phyloP scores from a whole-genome alignment of 495 filamentous ascomycete species.

The Bacidia gigantensis region DNA sequence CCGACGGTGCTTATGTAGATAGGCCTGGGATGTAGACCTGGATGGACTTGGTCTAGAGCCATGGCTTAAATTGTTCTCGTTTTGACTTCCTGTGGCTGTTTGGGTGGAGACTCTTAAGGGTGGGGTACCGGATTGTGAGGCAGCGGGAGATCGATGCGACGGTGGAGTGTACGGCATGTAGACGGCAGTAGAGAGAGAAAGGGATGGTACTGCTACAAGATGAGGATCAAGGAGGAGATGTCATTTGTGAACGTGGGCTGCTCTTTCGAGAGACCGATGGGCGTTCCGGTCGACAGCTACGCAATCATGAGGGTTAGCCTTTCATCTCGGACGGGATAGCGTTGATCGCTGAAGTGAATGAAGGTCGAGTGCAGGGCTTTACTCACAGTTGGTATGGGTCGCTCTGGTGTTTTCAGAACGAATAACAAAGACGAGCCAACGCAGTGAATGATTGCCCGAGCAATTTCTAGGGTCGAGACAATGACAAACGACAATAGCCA shows the following conservation, averaged over 20 bases:
- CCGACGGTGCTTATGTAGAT: slow-evolving; percentile 54
- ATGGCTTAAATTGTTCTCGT: slow-evolving; percentile 20
- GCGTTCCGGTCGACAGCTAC: background rate
- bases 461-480: slow-evolving; percentile 1
- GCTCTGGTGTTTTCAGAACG: slow-evolving; percentile 1
- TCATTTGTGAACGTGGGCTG: background rate
- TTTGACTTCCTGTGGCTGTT: slow-evolving; percentile 9
- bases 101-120: slow-evolving; percentile 11
- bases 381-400: too few species aligned
- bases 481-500: background rate
- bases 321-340: background rate
- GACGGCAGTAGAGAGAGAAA: slow-evolving; percentile 8
- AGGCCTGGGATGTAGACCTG: slow-evolving; percentile 65
- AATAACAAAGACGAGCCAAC: background rate
- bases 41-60: slow-evolving; percentile 43
- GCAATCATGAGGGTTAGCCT: background rate
- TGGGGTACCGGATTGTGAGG: slow-evolving; percentile 27
- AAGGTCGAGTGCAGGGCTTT: too few species aligned
- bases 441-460: slow-evolving; percentile 2
- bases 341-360: background rate
- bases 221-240: slow-evolving; percentile 4
- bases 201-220: background rate
- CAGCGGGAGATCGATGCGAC: slow-evolving; percentile 55
- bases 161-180: slow-evolving; percentile 82
- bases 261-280: background rate